Evolutionary conservation across 352 stramenopile species (phyloP), one percentile per base, ranked within the genome.

Genomic region (Elongisporangium anandrum): DNA sequence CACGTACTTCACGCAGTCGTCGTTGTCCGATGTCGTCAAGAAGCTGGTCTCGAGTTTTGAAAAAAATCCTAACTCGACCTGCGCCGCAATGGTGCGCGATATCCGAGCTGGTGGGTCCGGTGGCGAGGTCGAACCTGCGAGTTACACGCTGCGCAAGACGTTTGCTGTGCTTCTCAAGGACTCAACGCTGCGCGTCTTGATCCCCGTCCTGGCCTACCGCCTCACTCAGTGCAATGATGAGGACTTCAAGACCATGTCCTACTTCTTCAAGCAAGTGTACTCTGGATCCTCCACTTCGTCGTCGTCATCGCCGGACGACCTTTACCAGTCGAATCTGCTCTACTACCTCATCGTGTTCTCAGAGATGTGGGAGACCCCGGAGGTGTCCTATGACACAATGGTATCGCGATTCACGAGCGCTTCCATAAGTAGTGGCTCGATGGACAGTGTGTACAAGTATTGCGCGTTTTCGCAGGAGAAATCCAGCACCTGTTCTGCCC

Each of bases 391-490:
- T 1, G 1, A 24, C 4, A 53, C 59, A 2, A 68, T 85, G 57
- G 15, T 56, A 0, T 17, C 47, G 7, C 50, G 65, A 0, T 83
- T 77, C 52, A 70, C 60, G 3, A 56, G 69, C 38, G 49, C n/a
- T n/a, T n/a, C n/a, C n/a, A n/a, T n/a, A n/a, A n/a, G n/a, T n/a
- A n/a, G n/a, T n/a, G n/a, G 63, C 3, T 52, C 29, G 4, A 57
- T 79, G 2, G 61, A 52, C 15, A 70, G 63, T 34, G 76, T 79
- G 17, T 61, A 71, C 8, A 60, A 58, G 15, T 92, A 85, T 58
- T 90, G 79, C 39, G 68, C 72, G 4, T 87, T 85, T 59, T 72
- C 71, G 7, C 77, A 83, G 52, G 73, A 85, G 16, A 58, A 55
- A 0, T 79, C 72, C 19, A 9, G 55, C 4, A 60, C 68, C 1